Conservation (phyloP, 306 rosid genomes). For the Glycine soja region DNA sequence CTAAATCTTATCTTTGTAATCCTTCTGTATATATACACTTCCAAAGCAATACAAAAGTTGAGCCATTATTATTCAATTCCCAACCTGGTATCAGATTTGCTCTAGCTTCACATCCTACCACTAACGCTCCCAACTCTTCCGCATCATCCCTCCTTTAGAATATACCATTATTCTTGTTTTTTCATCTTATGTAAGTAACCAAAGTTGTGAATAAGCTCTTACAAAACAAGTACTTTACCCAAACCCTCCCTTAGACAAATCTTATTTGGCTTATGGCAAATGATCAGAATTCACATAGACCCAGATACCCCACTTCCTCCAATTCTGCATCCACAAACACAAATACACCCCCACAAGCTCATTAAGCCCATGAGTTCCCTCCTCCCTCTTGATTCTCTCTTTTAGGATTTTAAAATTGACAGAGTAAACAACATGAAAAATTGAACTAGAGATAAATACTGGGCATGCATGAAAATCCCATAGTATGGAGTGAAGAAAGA, state of each 20-base stretch:
- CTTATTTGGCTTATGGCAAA: background rate
- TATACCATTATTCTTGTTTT: background rate
- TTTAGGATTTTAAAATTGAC: slow-evolving; percentile 14
- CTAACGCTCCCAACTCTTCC: no score
- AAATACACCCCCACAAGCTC: background rate
- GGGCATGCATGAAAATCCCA: slow-evolving; percentile 13
- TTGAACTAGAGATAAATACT: background rate
- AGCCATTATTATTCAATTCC: no score
- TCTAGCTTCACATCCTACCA: no score
- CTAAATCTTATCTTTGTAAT: no score
- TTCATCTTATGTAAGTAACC: background rate
- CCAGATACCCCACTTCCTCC: background rate
- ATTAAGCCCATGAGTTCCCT: slow-evolving; percentile 1
- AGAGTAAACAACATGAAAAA: background rate
- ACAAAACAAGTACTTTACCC: background rate
- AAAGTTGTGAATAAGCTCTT: background rate
- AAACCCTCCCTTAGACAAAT: background rate
- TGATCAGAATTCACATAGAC: slow-evolving; percentile 18
- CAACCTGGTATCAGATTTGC: no score
- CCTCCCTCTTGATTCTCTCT: background rate
- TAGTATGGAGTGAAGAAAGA: background rate
- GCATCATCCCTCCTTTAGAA: no score
- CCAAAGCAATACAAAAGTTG: no score
- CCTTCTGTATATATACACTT: no score
- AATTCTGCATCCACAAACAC: background rate